phyloP scores from a whole-genome alignment of 1,284 basidiomycete species.

The Puccinia coronata region DNA sequence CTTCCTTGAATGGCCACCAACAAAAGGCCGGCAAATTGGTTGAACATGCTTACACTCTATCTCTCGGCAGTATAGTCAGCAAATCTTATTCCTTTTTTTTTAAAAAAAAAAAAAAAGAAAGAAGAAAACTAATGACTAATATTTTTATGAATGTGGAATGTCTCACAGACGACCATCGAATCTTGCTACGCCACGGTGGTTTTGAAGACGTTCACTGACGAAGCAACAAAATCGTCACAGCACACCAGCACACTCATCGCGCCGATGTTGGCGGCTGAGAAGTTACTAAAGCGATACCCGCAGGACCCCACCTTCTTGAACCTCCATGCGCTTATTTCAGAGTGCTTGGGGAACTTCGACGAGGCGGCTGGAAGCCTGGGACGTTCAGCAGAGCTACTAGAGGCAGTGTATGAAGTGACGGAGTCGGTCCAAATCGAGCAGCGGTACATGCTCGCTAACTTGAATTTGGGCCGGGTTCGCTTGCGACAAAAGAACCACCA shows the following conservation, averaged over 20 bases:
- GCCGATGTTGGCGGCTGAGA: conserved; percentile 41
- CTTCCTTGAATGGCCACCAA: conserved; percentile 68
- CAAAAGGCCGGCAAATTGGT: conserved; percentile 71
- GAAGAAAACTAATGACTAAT: too few relatives aligned
- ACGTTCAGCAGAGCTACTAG: conserved; percentile 73
- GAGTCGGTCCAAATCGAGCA: conserved; percentile 76
- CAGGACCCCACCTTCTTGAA: conserved; percentile 63
- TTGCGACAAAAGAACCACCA: conserved; percentile 67
- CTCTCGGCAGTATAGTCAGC: conserved; percentile 68
- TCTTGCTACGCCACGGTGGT: conserved; percentile 35
- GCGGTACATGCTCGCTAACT: conserved; percentile 77
- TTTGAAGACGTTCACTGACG: conserved; percentile 15
- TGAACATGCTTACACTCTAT: conserved; percentile 77
- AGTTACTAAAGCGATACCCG: conserved; percentile 38
- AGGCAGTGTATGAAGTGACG: conserved; percentile 80
- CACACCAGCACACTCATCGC: conserved; percentile 13
- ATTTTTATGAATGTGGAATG: not conserved
- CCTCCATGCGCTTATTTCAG: conserved; percentile 80
- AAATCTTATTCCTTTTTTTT: not conserved
- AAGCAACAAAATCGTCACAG: conserved; percentile 1
- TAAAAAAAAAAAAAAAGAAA: conserved; percentile 21
- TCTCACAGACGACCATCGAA: conserved; percentile 36
- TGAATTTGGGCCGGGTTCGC: conserved; percentile 76
- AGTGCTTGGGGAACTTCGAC: conserved; percentile 73
- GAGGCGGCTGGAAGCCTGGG: conserved; percentile 67